phyloP scores from a whole-genome alignment of 163 green algal species.

The Chlamydomonas reinhardtii region DNA sequence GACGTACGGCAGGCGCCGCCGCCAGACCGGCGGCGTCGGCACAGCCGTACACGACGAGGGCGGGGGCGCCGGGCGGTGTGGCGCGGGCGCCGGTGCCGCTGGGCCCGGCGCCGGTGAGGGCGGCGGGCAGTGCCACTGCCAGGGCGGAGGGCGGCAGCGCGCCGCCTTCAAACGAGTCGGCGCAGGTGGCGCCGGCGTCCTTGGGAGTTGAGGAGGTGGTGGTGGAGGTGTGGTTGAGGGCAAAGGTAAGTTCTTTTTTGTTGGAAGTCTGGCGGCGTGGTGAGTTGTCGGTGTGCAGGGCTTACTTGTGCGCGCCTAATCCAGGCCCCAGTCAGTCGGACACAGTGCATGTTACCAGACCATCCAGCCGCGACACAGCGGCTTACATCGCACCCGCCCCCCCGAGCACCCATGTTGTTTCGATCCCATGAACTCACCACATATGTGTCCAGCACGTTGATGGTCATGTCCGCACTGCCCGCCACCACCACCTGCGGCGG shows the following conservation, averaged over 20 bases:
- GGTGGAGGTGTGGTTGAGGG: neutral
- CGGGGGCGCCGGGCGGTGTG: conserved; percentile 9
- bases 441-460: neutral
- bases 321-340: too few relatives aligned
- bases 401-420: too few relatives aligned
- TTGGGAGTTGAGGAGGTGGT: neutral
- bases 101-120: conserved; percentile 3
- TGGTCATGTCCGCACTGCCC: neutral
- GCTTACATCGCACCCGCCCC: too few relatives aligned
- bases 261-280: too few relatives aligned
- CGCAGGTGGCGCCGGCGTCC: conserved; percentile 22
- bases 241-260: too few relatives aligned
- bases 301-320: too few relatives aligned
- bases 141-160: too few relatives aligned
- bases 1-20: conserved; percentile 9
- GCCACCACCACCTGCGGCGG: conserved; percentile 9
- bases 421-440: neutral
- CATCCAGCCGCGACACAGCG: too few relatives aligned
- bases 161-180: neutral
- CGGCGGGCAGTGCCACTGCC: neutral
- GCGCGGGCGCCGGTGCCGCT: neutral
- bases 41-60: conserved; percentile 42
- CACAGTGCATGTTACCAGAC: too few relatives aligned
- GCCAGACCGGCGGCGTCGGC: conserved; percentile 5
- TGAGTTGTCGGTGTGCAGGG: too few relatives aligned